Evolutionary conservation across 1,284 basidiomycete species (phyloP), one percentile per base, ranked within the genome.

Genomic region (Earliella scabrosa): DNA sequence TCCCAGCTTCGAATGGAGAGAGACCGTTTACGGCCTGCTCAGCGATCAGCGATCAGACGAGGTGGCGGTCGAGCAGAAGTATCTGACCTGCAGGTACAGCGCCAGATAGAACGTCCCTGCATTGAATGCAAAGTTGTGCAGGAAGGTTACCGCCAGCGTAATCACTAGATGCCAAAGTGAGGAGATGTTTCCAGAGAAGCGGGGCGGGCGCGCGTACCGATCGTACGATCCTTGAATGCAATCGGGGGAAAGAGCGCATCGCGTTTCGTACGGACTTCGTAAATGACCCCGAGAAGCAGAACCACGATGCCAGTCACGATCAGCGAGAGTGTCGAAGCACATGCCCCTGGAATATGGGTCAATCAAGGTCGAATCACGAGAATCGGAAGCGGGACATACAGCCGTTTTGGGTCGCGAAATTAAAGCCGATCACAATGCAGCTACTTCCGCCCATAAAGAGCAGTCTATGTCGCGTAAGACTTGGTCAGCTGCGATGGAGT

Each of bases 91-190:
- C 70, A 83, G 92, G 69, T 85, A 92, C 26, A 92, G 71, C 0
- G 89, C 87, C 41, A 93, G 81, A 73, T 91, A 93, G 72, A 88
- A 93, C 6, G 90, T 93, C 40, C 89, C 90, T 32, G 90, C 82
- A 61, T 83, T 92, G 73, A 92, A 93, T 18, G 84, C 84, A 62
- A 92, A 80, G 67, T 90, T 90, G 68, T 93, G 91, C 56, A 92
- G 77, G 73, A 92, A 90, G 26, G 83, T 83, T 58, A 90, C 78
- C 20, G 82, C 54, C 35, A 92, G 80, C 50, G 90, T 78, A 52
- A 80, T 78, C 60, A 84, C 90, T 92, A 66, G 38, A 53, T 36
- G 47, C 46, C 52, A 59, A 52, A 39, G 59, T 66, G 56, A 70
- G 61, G 63, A 36, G 55, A 18, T 51, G 67, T 43, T 66, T 58